Conservation (phyloP, 148 eudicot genomes). For the Chenopodium formosanum region DNA sequence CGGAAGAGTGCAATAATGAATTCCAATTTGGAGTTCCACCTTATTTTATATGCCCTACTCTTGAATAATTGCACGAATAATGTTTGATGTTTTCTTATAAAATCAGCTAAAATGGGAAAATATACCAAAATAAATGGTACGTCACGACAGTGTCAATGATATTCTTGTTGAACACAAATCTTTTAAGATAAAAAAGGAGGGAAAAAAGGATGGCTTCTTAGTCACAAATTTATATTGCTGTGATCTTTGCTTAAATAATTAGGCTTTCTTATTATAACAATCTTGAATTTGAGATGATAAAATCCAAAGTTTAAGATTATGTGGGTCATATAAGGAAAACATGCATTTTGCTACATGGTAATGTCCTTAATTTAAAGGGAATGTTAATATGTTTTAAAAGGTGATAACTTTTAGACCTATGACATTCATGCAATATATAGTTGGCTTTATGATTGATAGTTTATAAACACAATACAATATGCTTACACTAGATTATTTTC, state of each 20-base stretch:
- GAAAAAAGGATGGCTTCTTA: not conserved
- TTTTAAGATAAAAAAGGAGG: not conserved
- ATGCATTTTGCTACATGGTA: too few species aligned
- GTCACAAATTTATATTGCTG: slow-evolving; percentile 4
- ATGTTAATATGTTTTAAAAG: too few species aligned
- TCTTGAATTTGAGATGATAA: not conserved
- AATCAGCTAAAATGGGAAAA: not conserved
- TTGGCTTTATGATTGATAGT: too few species aligned
- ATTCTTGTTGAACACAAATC: not conserved
- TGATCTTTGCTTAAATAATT: not conserved
- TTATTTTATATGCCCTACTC: not conserved
- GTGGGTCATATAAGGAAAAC: slow-evolving; percentile 2
- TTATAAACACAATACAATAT: too few species aligned
- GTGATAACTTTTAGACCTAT: too few species aligned
- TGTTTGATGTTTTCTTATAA: too few species aligned
- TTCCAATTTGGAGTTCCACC: too few species aligned
- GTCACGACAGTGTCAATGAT: not conserved
- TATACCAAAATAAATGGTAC: not conserved
- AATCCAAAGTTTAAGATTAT: slow-evolving; percentile 2
- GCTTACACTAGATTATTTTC: too few species aligned
- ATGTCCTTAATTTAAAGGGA: too few species aligned
- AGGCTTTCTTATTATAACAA: slow-evolving; percentile 14
- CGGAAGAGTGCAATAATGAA: not conserved
- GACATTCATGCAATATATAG: too few species aligned
- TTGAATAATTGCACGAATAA: too few species aligned